A percentile compares a stretch with the other conserved stretches of the same genome.
Evolutionary conservation across 2,329 filamentous ascomycete genomes (phyloP).

Genomic region (Apiospora sp.): DNA sequence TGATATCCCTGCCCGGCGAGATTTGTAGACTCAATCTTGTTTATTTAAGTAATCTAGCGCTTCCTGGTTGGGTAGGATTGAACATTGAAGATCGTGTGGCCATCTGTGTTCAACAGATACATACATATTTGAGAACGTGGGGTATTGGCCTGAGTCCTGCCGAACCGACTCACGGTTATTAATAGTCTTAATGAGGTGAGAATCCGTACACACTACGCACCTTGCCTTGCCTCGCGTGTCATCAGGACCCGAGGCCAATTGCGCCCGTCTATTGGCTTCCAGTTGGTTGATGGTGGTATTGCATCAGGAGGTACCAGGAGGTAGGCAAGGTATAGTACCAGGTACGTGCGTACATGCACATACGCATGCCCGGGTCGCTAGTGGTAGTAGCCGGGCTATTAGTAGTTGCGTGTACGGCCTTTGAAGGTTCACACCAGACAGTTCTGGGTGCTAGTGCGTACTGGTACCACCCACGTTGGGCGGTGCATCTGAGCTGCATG

Average conservation of each 20-base stretch:
- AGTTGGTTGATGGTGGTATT: too few relatives aligned
- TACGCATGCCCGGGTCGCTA: not conserved
- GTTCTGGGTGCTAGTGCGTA: not conserved
- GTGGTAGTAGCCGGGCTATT: too few relatives aligned
- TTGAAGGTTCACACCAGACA: not conserved
- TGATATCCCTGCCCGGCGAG: not conserved
- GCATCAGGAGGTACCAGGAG: not conserved
- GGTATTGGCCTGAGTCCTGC: not conserved
- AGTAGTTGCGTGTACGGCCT: not conserved
- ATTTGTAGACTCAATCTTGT: not conserved
- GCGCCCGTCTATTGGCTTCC: too few relatives aligned
- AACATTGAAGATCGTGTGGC: not conserved
- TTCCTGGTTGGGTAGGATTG: not conserved
- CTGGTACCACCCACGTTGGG: slow-evolving; percentile 10
- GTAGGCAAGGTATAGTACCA: not conserved
- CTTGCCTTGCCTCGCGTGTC: not conserved
- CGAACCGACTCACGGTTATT: not conserved
- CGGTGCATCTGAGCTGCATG: not conserved
- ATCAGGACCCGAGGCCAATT: not conserved
- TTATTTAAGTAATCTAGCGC: not conserved
- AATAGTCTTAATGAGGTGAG: not conserved
- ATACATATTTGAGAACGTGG: not conserved
- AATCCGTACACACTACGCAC: not conserved
- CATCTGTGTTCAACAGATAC: not conserved
- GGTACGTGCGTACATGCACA: not conserved